A percentile compares a stretch with the other conserved stretches of the same genome.
These are phyloP conservation scores for Turritis glabra DNA, from an alignment of 345 rosid species.

Conservation along the genomic window DNA sequence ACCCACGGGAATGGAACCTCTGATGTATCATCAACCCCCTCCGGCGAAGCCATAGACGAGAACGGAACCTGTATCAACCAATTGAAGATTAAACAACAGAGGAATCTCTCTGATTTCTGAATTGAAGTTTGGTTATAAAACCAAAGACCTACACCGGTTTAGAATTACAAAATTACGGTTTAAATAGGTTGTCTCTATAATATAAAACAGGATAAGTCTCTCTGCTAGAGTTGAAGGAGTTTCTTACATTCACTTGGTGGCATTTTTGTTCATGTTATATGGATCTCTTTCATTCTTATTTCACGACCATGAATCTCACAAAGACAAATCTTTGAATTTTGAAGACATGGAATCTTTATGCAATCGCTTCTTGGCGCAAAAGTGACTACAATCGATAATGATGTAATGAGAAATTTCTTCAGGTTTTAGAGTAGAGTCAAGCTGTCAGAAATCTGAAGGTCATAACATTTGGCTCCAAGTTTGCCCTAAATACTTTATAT, in stretches of 20 bases:
- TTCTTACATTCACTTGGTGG: background rate
- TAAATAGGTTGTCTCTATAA: background rate
- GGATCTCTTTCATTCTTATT: too few relatives aligned
- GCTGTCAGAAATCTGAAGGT: background rate
- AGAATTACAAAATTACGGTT: background rate
- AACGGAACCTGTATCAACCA: constrained; percentile 18
- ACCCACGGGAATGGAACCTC: constrained; percentile 32
- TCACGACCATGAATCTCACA: background rate
- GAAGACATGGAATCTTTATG: background rate
- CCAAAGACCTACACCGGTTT: constrained; percentile 18
- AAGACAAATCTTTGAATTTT: background rate
- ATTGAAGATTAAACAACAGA: too few relatives aligned
- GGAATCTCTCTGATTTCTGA: background rate
- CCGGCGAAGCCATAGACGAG: constrained; percentile 32
- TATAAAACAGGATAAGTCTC: background rate
- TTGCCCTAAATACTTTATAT: too few relatives aligned
- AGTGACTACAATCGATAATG: background rate
- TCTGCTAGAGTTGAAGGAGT: background rate
- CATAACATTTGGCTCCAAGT: background rate
- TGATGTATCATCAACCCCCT: constrained; percentile 25
- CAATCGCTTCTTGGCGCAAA: background rate
- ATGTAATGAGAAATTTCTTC: background rate
- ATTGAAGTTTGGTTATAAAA: background rate
- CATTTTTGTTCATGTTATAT: too few relatives aligned
- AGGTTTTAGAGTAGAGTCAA: background rate